Percentiles rank a stretch among this genome's conserved stretches.
These are phyloP conservation scores for Penicillium sp. DNA, from an alignment of 2,329 filamentous ascomycete genomes.

Conservation along the genomic window DNA sequence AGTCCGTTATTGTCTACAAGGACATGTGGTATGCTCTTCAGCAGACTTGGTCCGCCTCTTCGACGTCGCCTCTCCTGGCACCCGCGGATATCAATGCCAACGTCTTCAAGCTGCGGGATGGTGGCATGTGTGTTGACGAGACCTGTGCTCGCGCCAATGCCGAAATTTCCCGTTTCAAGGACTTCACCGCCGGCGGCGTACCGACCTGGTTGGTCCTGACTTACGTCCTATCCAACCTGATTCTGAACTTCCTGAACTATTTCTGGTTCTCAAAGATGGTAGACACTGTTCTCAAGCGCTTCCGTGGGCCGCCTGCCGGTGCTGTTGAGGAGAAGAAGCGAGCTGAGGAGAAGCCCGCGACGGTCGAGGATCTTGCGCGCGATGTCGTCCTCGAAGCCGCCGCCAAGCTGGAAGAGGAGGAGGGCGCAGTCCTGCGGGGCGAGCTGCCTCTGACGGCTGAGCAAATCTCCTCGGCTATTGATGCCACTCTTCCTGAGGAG, in stretches of 20 bases:
- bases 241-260: constrained; percentile 64
- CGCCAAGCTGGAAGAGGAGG: constrained; percentile 32
- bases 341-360: constrained; percentile 20
- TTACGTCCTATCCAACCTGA: constrained; percentile 61
- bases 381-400: constrained; percentile 41
- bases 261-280: constrained; percentile 72
- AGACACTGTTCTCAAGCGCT: constrained; percentile 63
- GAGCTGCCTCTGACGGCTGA: constrained; percentile 22
- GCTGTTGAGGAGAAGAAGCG: constrained; percentile 28
- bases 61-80: constrained; percentile 29
- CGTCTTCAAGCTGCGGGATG: constrained; percentile 39
- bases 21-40: constrained; percentile 60
- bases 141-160: constrained; percentile 44
- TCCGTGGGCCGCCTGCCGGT: constrained; percentile 45
- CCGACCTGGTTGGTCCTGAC: constrained; percentile 62
- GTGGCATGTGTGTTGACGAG: constrained; percentile 41
- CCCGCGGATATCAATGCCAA: constrained; percentile 36
- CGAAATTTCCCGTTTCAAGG: constrained; percentile 54
- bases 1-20: constrained; percentile 59
- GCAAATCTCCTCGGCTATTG: constrained; percentile 30
- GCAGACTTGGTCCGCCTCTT: constrained; percentile 40
- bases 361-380: constrained; percentile 30
- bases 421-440: constrained; percentile 31
- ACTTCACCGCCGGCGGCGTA: constrained; percentile 42
- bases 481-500: constrained; percentile 87